Evolutionary conservation across 768 basidiomycete species (phyloP), one percentile per base, ranked within the genome.

Genomic region (Piloderma croceum): DNA sequence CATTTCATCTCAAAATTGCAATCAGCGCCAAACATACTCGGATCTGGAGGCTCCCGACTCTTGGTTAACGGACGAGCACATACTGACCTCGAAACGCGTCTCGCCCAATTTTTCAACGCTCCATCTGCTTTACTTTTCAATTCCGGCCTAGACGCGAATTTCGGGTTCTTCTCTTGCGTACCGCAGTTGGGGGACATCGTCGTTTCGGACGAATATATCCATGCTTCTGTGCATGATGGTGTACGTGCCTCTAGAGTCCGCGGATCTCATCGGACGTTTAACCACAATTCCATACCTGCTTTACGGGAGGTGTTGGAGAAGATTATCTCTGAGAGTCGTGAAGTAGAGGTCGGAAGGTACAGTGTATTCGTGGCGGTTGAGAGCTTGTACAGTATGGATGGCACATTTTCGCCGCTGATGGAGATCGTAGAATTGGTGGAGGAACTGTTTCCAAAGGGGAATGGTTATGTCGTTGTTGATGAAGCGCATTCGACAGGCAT

Each of bases 381-480:
- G 58, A 65, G 65, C 7, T 54, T 79, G 12, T 79, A 81, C 53
- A 75, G 73, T 44, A 79, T 80, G 77, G 76, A 79, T 31, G 79
- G 79, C 5, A 72, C 76, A 45, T 62, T 77, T 24, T 62, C 65
- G 3, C 76, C 74, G 3, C 51, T 81, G 7, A 43, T 39, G 2
- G 63, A 64, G 29, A 65, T 78, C 10, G 60, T 73, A 22, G 54
- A 58, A 11, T 32, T 66, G 1, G 44, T 73, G 18, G 61, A 75
- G 19, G 40, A 51, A 2, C 44, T 59, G 0, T 51, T 74, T 3
- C 71, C 70, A 4, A 36, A 40, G 5, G 62, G 59, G 5, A 61
- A 59, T 34, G 63, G 56, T 23, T 68, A 68, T 55, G 59, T 81
- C 24, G 54, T 78, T 5, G 61, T 78, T 6, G 78, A 79, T 44